Conservation (phyloP, 768 basidiomycete genomes). For the Cyathus striatus region DNA sequence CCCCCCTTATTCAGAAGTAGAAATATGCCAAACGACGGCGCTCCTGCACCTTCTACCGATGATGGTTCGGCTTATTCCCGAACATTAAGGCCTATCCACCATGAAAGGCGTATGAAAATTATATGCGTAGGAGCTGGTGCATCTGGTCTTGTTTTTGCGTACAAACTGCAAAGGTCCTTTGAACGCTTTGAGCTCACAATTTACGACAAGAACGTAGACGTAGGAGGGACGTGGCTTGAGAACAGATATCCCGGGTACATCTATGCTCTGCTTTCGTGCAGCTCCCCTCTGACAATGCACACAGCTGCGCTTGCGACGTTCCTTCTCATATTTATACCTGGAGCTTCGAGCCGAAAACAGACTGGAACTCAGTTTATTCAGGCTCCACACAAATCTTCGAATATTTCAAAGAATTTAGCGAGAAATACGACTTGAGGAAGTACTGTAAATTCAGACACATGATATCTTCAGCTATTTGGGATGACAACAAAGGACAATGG, state of each 20-base stretch:
- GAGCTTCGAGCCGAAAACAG: constrained; percentile 25
- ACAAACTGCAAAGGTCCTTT: constrained; percentile 30
- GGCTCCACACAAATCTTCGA: constrained; percentile 21
- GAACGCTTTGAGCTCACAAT: constrained; percentile 22
- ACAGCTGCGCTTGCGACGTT: constrained; percentile 26
- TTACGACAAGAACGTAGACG: constrained; percentile 27
- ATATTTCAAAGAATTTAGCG: constrained; percentile 22
- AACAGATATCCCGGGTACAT: constrained; percentile 29
- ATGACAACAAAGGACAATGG: constrained; percentile 20
- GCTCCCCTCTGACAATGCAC: too few relatives aligned
- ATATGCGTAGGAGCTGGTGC: constrained; percentile 30
- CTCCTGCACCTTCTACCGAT: not conserved
- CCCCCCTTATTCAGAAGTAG: too few relatives aligned
- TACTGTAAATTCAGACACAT: constrained; percentile 22
- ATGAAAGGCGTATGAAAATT: constrained; percentile 20
- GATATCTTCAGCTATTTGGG: constrained; percentile 24
- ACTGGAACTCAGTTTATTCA: constrained; percentile 27
- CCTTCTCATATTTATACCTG: constrained; percentile 26
- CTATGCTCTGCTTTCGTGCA: not conserved
- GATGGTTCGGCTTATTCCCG: not conserved
- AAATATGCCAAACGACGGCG: not conserved
- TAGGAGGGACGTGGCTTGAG: constrained; percentile 29
- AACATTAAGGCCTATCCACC: constrained; percentile 19
- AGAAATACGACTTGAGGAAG: constrained; percentile 23
- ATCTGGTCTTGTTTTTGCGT: constrained; percentile 25